A percentile compares a stretch with the other conserved stretches of the same genome.
Conservation (phyloP, 2,329 filamentous ascomycete species). For the Claviceps sp. region DNA sequence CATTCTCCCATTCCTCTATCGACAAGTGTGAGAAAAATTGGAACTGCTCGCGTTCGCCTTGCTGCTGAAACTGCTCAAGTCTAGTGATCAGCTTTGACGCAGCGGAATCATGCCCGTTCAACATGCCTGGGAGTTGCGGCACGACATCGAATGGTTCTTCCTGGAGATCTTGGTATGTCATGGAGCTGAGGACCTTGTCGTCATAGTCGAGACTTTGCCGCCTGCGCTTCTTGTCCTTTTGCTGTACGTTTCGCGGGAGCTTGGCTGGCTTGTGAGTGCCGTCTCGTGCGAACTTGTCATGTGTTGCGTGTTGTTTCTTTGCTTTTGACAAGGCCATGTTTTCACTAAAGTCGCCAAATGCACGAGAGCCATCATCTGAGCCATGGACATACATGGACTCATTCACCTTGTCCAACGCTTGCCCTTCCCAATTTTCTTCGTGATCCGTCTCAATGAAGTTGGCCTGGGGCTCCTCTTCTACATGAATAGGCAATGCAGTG, state of each 20-base stretch:
- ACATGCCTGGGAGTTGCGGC: conserved; percentile 27
- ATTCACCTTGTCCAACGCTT: conserved; percentile 8
- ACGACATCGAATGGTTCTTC: conserved; percentile 42
- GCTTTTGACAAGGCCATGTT: conserved; percentile 11
- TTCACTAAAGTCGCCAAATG: conserved; percentile 12
- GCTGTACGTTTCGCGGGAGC: conserved; percentile 7
- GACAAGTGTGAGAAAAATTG: conserved; percentile 40
- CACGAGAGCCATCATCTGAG: conserved; percentile 14
- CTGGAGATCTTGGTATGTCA: conserved; percentile 38
- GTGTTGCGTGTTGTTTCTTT: conserved; percentile 11
- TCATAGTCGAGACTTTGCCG: conserved; percentile 40
- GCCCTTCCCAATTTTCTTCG: conserved; percentile 10
- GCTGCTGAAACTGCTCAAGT: conserved; percentile 34
- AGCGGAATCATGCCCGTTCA: conserved; percentile 20
- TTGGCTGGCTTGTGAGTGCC: conserved; percentile 12
- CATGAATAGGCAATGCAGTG: neutral
- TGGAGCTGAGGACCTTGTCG: conserved; percentile 38
- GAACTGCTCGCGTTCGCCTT: conserved; percentile 31
- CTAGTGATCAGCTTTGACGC: conserved; percentile 33
- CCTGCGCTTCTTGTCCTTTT: conserved; percentile 26
- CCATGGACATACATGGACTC: conserved; percentile 10
- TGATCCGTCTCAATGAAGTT: conserved; percentile 8
- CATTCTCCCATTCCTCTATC: conserved; percentile 43
- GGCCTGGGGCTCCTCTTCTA: neutral
- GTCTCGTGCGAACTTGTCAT: conserved; percentile 11